These are phyloP conservation scores for Trichoderma reesei DNA, from an alignment of 495 filamentous ascomycete genomes.

Conservation along the genomic window DNA sequence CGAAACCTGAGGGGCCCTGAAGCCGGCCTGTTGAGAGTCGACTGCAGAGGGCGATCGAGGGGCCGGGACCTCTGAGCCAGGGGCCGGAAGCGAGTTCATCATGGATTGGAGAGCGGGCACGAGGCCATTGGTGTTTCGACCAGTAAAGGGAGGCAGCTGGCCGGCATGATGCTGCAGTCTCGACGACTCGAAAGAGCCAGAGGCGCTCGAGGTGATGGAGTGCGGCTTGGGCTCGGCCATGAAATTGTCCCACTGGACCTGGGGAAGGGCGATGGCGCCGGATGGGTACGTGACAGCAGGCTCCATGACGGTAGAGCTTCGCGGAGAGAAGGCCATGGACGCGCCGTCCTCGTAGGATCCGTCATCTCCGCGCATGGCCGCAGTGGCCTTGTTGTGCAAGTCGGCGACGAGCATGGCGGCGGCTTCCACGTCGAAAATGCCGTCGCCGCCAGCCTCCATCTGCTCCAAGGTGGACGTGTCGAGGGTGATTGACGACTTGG, in stretches of 20 bases:
- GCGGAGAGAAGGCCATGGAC: slow-evolving; percentile 63
- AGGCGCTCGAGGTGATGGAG: slow-evolving; percentile 53
- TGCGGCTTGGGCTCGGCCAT: slow-evolving; percentile 60
- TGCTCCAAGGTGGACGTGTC: slow-evolving; percentile 88
- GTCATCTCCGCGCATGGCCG: slow-evolving; percentile 54
- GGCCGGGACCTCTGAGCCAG: slow-evolving; percentile 66
- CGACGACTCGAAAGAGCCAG: slow-evolving; percentile 58
- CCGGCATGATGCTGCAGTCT: slow-evolving; percentile 45
- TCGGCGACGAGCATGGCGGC: slow-evolving; percentile 98
- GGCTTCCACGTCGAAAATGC: slow-evolving; percentile 94
- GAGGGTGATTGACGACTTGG: slow-evolving; percentile 74
- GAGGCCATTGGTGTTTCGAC: slow-evolving; percentile 51
- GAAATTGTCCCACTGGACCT: slow-evolving; percentile 70
- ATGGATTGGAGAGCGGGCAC: slow-evolving; percentile 56
- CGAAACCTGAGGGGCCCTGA: slow-evolving; percentile 56
- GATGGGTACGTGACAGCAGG: slow-evolving; percentile 59
- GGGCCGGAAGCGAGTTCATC: slow-evolving; percentile 57
- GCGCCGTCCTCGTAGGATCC: slow-evolving; percentile 57
- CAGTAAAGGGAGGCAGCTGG: slow-evolving; percentile 57
- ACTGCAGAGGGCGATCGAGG: slow-evolving; percentile 55
- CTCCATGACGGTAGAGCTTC: slow-evolving; percentile 56
- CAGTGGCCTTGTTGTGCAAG: slow-evolving; percentile 92
- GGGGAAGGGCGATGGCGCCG: slow-evolving; percentile 64
- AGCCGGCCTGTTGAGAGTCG: slow-evolving; percentile 54
- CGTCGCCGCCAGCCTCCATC: slow-evolving; percentile 87